Percentiles rank a stretch among this genome's conserved stretches.
These are phyloP conservation scores for Xerocomus minutiporus DNA, from an alignment of 1,284 basidiomycete species.

Conservation along the genomic window DNA sequence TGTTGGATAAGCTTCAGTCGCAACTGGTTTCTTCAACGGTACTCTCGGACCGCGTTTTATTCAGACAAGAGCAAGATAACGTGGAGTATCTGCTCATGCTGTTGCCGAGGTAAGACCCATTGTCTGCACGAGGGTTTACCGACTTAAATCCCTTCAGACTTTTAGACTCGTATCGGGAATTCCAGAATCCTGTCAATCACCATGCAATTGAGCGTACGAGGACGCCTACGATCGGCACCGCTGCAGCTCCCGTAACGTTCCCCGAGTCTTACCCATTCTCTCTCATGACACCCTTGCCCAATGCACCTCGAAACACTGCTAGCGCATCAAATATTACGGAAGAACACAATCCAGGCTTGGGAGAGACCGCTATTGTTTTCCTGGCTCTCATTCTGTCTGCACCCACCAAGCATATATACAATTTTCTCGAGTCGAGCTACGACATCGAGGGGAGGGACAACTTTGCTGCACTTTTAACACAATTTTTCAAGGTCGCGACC, in stretches of 20 bases:
- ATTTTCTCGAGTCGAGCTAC: conserved; percentile 74
- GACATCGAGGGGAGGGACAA: conserved; percentile 87
- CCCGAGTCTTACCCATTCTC: conserved; percentile 93
- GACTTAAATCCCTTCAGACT: conserved; percentile 12
- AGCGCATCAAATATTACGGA: conserved; percentile 40
- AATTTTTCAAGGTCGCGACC: conserved; percentile 78
- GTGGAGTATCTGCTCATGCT: conserved; percentile 86
- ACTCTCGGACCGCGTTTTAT: conserved; percentile 54
- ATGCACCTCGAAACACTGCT: conserved; percentile 44
- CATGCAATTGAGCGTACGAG: conserved; percentile 69
- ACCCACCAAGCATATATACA: conserved; percentile 71
- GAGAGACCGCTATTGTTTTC: conserved; percentile 85
- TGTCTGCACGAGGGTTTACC: conserved; percentile 8
- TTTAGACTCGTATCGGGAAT: conserved; percentile 84
- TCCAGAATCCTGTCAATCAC: conserved; percentile 63
- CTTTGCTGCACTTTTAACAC: conserved; percentile 65
- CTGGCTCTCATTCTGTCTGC: conserved; percentile 79
- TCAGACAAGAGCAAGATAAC: conserved; percentile 87
- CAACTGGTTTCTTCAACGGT: conserved; percentile 69
- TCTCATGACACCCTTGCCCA: conserved; percentile 65
- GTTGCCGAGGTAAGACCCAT: conserved; percentile 64
- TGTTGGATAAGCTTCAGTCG: conserved; percentile 86
- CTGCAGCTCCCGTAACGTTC: conserved; percentile 77
- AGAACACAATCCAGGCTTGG: conserved; percentile 59
- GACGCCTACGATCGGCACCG: conserved; percentile 56